These are phyloP conservation scores for Boletus eberwhitei DNA, from an alignment of 768 basidiomycete species.

Conservation along the genomic window DNA sequence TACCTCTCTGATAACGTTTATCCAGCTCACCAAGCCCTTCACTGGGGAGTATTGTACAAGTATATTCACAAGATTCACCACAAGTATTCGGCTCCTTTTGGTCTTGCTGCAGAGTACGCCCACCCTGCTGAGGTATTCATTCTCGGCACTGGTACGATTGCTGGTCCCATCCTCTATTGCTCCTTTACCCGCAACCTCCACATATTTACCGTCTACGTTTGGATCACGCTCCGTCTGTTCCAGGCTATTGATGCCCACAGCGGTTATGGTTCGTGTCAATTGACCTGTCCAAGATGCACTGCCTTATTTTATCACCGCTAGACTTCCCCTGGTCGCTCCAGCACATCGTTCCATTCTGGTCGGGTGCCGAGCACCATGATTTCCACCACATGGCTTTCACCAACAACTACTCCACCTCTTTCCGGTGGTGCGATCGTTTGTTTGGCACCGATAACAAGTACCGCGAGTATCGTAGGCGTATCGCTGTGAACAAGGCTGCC, in stretches of 20 bases:
- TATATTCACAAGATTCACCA: constrained; percentile 97
- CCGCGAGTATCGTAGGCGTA: constrained; percentile 66
- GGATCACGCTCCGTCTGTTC: constrained; percentile 92
- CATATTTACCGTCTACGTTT: constrained; percentile 89
- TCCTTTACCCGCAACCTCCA: constrained; percentile 71
- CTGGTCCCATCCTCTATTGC: constrained; percentile 85
- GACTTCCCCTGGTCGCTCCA: constrained; percentile 98
- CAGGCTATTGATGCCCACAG: constrained; percentile 98
- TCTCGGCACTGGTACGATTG: constrained; percentile 87
- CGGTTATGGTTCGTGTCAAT: constrained; percentile 72
- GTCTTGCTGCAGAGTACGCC: constrained; percentile 96
- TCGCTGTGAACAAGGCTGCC: constrained; percentile 57
- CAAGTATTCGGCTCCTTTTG: constrained; percentile 95
- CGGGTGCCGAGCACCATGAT: constrained; percentile 95
- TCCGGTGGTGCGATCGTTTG: constrained; percentile 89
- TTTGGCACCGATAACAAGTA: constrained; percentile 93
- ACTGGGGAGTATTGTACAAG: constrained; percentile 81
- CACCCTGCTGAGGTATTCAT: constrained; percentile 97
- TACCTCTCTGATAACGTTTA: background rate
- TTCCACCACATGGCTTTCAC: constrained; percentile 98
- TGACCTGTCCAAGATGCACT: background rate
- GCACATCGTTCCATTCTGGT: constrained; percentile 93
- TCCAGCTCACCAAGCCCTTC: constrained; percentile 83
- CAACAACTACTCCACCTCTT: constrained; percentile 91
- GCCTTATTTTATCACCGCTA: constrained; percentile 20